Base-by-base conservation (phyloP, 202 grass and related monocot genomes). In the Schoenoplectus triqueter region DNA sequence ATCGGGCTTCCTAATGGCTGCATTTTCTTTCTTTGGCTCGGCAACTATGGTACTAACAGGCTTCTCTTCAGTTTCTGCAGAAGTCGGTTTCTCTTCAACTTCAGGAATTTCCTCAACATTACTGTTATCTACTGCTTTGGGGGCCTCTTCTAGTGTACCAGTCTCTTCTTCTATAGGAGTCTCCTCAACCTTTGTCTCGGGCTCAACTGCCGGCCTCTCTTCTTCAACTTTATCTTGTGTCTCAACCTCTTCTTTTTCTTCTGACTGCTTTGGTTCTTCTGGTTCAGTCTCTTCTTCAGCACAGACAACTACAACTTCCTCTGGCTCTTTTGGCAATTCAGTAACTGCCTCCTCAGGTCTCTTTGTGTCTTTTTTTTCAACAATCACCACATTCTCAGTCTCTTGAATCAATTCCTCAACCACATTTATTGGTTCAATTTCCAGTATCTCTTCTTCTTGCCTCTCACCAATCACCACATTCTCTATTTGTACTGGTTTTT, bases 241-340 rank as follows among this genome's bases (percentile, higher is more conserved):
- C 61, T 86, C 88, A 52, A 15, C 73, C 64, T 66, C 86, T 74
- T 86, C 49, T 79, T 72, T 55, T 0, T 48, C 47, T 56, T 87
- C 83, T 40, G 73, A 74, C 82, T 89, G 80, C 83, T 89, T 61
- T 57, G 66, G 49, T 73, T 91, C 87, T 0, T 68, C 40, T 65
- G 57, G 14, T 56, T 73, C 86, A 63, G 84, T 6, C n/a, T n/a
- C 47, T 11, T 66, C 42, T 15, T 54, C 88, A 76, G 69, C 77
- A 56, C 8, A 59, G 64, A 3, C 71, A 80, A 62, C 47, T 85
- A 73, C 75, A 19, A 73, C 39, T 79, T 55, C 84, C 20, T 87
- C 84, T 39, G 40, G 78, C 62, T 87, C 60, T 59, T 77, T 84
- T 9, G 4, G 52, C 49, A 41, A 42, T 70, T 21, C 61, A 10